Conservation (phyloP, 1,284 basidiomycete species). For the Puccinia novopanici region DNA sequence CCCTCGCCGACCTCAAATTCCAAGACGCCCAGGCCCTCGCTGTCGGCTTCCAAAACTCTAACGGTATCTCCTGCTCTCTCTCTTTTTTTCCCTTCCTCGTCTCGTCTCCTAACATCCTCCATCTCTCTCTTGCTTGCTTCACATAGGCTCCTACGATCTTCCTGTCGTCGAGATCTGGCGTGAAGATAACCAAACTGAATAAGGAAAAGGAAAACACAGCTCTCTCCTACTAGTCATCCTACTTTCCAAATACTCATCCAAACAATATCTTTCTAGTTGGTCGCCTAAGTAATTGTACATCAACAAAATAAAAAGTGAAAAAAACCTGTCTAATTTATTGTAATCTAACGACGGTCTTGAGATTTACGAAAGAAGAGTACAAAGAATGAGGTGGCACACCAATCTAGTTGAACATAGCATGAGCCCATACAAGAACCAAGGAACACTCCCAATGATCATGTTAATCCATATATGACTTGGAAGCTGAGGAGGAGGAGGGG, state of each 20-base stretch:
- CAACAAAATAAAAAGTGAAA: too few relatives aligned
- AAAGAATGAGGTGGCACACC: too few relatives aligned
- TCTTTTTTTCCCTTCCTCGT: background rate
- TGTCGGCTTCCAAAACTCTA: constrained; percentile 20
- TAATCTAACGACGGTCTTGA: too few relatives aligned
- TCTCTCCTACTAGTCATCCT: background rate
- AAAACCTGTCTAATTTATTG: too few relatives aligned
- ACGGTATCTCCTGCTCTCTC: background rate
- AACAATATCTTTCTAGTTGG: background rate
- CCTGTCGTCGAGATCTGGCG: constrained; percentile 13
- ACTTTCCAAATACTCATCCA: background rate
- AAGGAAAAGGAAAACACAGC: too few relatives aligned
- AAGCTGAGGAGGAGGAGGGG: too few relatives aligned
- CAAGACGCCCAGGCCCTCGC: constrained; percentile 35
- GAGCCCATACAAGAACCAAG: too few relatives aligned
- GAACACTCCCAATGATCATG: too few relatives aligned
- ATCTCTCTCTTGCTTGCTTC: background rate
- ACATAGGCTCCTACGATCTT: background rate
- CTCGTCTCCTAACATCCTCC: background rate
- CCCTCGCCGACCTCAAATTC: background rate
- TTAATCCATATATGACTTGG: too few relatives aligned
- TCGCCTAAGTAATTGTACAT: background rate
- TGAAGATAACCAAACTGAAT: background rate
- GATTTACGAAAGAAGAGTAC: too few relatives aligned
- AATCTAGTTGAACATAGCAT: too few relatives aligned